Percentiles rank a stretch among this genome's conserved stretches.
phyloP scores from a whole-genome alignment of 768 basidiomycete genomes.

The Suillus ampliporus region DNA sequence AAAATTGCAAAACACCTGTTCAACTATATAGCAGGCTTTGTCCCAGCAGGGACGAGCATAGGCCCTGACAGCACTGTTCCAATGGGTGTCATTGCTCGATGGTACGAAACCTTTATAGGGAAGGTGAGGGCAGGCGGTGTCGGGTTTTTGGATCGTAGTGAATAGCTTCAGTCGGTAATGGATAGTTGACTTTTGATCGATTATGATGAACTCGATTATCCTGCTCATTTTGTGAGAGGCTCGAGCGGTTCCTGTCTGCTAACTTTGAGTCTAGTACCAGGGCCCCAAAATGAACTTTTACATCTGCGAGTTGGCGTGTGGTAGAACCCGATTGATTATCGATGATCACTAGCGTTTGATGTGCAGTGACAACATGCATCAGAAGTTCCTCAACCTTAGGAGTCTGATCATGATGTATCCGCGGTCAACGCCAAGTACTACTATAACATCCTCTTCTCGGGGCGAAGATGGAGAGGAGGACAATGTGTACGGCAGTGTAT shows the following conservation, averaged over 20 bases:
- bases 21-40: constrained; percentile 76
- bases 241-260: too few relatives aligned
- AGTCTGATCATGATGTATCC: too few relatives aligned
- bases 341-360: too few relatives aligned
- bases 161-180: constrained; percentile 16
- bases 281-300: not conserved
- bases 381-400: too few relatives aligned
- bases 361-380: too few relatives aligned
- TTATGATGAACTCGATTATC: not conserved
- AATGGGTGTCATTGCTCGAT: constrained; percentile 65
- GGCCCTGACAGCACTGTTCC: constrained; percentile 61
- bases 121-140: constrained; percentile 66
- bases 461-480: too few relatives aligned
- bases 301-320: not conserved
- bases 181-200: not conserved
- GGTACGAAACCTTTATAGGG: constrained; percentile 71
- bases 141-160: constrained; percentile 61
- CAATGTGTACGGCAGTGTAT: too few relatives aligned
- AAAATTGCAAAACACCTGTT: constrained; percentile 75
- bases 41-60: constrained; percentile 43
- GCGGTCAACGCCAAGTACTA: too few relatives aligned
- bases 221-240: not conserved
- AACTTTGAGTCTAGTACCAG: not conserved
- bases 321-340: not conserved
- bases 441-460: too few relatives aligned